Evolutionary conservation across 2,329 filamentous ascomycete species (phyloP), one percentile per base, ranked within the genome.

Genomic region (Teratosphaeria viscida): DNA sequence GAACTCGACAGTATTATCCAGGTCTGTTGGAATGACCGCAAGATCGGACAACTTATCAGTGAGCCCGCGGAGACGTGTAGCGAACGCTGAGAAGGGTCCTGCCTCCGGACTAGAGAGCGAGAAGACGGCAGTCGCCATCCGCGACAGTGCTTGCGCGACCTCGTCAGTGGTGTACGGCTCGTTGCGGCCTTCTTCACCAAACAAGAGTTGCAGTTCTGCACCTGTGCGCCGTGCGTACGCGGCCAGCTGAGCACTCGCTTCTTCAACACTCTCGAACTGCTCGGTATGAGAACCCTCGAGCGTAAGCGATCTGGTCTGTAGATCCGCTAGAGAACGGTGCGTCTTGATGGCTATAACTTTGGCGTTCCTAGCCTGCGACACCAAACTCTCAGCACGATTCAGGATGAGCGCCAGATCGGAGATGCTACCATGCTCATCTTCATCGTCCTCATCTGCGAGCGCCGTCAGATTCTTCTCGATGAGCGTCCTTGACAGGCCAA

Each of bases 291-390:
- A 85, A 2, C 83, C 82, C 32, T 83, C 80, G 47, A 95, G 79
- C 19, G 88, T 88, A 57, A 96, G 78, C 6, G 87, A 92, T 56
- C 91, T 81, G 2, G 84, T 80, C 71, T 86, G 86, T 58, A 95
- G 81, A 59, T 96, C 91, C 61, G 90, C 84, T 12, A 96, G 76
- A 19, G 88, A 85, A 57, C 88, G 84, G 52, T 89, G 82, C 5
- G 89, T 83, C 76, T 95, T 95, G 59, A 86, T 84, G 55, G 88
- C 84, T 55, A 92, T 81, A 37, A 96, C 89, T 78, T 95, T 96
- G 59, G 87, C 83, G 70, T 88, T 91, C 61, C 92, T 84, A 7
- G 88, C 89, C 68, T 91, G 86, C 14, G 83, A 85, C 61, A 91
- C 82, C 58, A 91, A 82, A 16, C 80, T 73, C 61, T 95, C 90